Conservation (phyloP, 306 rosid species). For the Pueraria montana region DNA sequence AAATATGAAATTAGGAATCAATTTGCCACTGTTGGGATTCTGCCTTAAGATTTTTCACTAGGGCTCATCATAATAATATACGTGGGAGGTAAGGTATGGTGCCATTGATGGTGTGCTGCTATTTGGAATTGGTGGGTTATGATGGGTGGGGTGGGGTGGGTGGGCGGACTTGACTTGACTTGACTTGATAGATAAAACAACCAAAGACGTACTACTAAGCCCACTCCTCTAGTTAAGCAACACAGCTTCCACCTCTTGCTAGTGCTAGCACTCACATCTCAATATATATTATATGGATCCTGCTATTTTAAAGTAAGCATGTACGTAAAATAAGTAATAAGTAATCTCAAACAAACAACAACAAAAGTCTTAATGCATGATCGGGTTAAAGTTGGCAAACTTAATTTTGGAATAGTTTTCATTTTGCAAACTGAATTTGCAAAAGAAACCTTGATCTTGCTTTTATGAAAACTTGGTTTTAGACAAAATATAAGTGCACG, state of each 20-base stretch:
- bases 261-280: conserved; percentile 17
- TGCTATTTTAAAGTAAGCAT: not conserved
- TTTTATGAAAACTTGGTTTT: no score
- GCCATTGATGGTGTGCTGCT: conserved; percentile 51
- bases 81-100: conserved; percentile 54
- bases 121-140: conserved; percentile 52
- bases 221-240: conserved; percentile 29
- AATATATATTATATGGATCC: not conserved
- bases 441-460: no score
- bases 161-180: conserved; percentile 34
- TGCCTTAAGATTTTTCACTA: conserved; percentile 74
- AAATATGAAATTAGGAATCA: conserved; percentile 62
- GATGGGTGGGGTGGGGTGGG: conserved; percentile 31
- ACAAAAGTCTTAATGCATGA: no score
- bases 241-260: conserved; percentile 37
- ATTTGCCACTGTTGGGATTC: conserved; percentile 80
- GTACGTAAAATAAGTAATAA: not conserved
- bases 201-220: conserved; percentile 41
- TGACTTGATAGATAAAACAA: conserved; percentile 50
- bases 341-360: not conserved
- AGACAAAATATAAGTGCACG: no score
- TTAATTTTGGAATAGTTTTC: no score
- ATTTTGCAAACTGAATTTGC: no score
- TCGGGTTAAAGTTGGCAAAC: no score
- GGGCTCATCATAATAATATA: conserved; percentile 60